These are phyloP conservation scores for Sporisorium exsertum DNA, from an alignment of 1,284 basidiomycete genomes.

Conservation along the genomic window DNA sequence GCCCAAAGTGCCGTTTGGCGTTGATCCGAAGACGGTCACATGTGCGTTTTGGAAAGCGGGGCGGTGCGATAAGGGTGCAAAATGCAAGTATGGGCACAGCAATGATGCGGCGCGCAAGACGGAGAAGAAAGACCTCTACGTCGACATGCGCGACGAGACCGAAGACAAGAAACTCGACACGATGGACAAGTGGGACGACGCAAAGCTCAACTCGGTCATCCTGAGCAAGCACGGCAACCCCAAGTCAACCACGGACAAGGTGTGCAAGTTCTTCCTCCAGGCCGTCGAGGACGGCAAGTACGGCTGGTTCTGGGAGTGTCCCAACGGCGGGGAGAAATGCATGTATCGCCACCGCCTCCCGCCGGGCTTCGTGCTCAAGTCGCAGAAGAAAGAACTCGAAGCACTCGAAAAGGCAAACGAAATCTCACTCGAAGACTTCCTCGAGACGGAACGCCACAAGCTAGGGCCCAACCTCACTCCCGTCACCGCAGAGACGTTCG, in stretches of 20 bases:
- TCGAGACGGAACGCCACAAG: slow-evolving; percentile 95
- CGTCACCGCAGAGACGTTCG: slow-evolving; percentile 93
- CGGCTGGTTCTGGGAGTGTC: slow-evolving; percentile 85
- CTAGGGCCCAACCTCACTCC: slow-evolving; percentile 80
- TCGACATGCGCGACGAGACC: slow-evolving; percentile 79
- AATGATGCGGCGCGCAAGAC: slow-evolving; percentile 85
- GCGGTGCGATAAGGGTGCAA: slow-evolving; percentile 70
- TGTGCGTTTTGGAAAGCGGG: slow-evolving; percentile 68
- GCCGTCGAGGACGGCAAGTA: slow-evolving; percentile 93
- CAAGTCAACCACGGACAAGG: slow-evolving; percentile 88
- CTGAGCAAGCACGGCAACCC: slow-evolving; percentile 90
- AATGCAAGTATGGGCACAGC: slow-evolving; percentile 93
- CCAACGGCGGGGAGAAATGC: slow-evolving; percentile 77
- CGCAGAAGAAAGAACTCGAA: slow-evolving; percentile 76
- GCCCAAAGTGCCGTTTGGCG: slow-evolving; percentile 89
- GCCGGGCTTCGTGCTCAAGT: slow-evolving; percentile 85
- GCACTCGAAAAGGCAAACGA: slow-evolving; percentile 82
- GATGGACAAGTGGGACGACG: slow-evolving; percentile 98
- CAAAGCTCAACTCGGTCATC: slow-evolving; percentile 87
- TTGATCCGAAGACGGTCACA: slow-evolving; percentile 71
- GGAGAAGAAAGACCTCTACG: slow-evolving; percentile 96
- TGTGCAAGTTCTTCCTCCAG: slow-evolving; percentile 96
- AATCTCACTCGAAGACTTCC: slow-evolving; percentile 95
- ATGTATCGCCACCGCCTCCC: slow-evolving; percentile 96
- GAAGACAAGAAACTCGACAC: slow-evolving; percentile 79